Evolutionary conservation across 176 grass and related monocot genomes (phyloP), one percentile per base, ranked within the genome.

Genomic region (Triticum turgidum): DNA sequence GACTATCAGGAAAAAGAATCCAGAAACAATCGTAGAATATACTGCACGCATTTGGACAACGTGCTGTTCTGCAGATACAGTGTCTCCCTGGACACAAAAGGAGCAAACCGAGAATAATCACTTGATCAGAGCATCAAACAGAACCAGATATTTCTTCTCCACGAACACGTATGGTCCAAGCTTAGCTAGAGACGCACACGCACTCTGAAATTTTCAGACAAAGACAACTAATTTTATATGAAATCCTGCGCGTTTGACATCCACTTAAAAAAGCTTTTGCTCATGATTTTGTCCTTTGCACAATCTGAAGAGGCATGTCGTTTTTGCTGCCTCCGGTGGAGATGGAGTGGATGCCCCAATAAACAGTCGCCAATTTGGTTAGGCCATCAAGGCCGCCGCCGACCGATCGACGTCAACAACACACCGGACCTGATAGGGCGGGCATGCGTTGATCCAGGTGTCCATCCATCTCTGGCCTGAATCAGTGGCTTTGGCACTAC

Each of bases 301-400:
- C 38, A 21, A 13, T 69, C 45, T 51, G n/a, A 68, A 78, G 66
- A 78, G 33, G 39, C 44, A 65, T 20, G 44, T 37, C 8, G 1
- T 49, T 80, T 52, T 54, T 29, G 15, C 25, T 39, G 14, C 73
- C 42, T 47, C 12, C 6, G 12, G 71, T 49, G 71, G 71, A 47
- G 56, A 10, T 76, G 10, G 13, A 75, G 85, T 70, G 76, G 84
- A 64, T 59, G n/a, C 27, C 56, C 27, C 83, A 74, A 15, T 47
- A 47, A 51, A 35, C 38, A 35, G 18, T 85, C 22, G 83, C 44
- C 20, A 18, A 54, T 47, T 38, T 39, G 73, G 73, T 38, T 68
- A 38, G 44, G 21, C 39, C 33, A 56, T 45, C 54, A 70, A 14
- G 71, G n/a, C 45, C 41, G 22, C 39, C 12, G 71, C 71, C 71